These are phyloP conservation scores for Prunus mongolica DNA, from an alignment of 306 rosid genomes.

Conservation along the genomic window DNA sequence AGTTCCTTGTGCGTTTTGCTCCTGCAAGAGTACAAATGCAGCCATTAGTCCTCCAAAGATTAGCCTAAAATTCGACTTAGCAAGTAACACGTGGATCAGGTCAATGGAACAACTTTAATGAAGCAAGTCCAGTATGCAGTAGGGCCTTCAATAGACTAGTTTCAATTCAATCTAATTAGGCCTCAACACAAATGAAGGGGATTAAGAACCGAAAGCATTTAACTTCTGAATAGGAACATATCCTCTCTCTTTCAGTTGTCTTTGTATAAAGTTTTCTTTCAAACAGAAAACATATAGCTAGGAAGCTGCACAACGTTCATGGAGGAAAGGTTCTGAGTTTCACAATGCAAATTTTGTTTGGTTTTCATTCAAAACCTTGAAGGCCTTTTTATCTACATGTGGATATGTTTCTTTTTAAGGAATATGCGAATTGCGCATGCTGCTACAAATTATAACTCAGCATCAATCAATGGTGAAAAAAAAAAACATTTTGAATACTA, in stretches of 20 bases:
- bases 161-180: not conserved
- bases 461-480: too few species aligned
- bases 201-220: not conserved
- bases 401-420: too few species aligned
- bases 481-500: too few species aligned
- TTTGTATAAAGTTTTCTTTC: not conserved
- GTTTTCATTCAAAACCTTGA: not conserved
- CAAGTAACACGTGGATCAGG: not conserved
- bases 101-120: not conserved
- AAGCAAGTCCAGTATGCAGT: not conserved
- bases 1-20: not conserved
- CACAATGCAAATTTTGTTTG: not conserved
- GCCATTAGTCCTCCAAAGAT: not conserved
- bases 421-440: too few species aligned
- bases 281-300: not conserved
- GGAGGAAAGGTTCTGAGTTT: not conserved
- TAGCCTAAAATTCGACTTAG: not conserved
- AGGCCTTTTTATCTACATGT: not conserved
- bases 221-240: not conserved
- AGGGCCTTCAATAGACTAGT: not conserved
- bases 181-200: not conserved
- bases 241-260: not conserved
- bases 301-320: not conserved
- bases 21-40: constrained; percentile 2
- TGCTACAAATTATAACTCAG: too few species aligned